phyloP scores from a whole-genome alignment of 768 basidiomycete species.

The Russula sp. region DNA sequence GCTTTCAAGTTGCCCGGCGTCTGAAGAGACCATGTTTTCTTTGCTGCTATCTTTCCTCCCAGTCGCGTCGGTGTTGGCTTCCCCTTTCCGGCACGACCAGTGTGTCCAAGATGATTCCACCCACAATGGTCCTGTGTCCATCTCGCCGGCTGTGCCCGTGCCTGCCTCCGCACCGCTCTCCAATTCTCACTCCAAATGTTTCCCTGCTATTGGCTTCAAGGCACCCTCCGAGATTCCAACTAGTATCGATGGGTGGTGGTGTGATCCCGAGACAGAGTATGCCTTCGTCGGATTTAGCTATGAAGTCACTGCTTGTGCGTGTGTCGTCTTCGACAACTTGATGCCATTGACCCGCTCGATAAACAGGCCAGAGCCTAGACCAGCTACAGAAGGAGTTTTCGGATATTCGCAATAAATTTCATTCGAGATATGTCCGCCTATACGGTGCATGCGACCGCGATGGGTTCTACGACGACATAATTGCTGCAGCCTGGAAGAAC shows the following conservation, averaged over 20 bases:
- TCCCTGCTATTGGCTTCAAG: slow-evolving; percentile 38
- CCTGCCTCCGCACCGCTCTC: not conserved
- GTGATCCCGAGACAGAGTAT: slow-evolving; percentile 53
- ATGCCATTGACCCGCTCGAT: slow-evolving; percentile 7
- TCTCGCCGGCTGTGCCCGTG: not conserved
- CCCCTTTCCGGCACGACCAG: not conserved
- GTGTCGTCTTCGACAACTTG: not conserved
- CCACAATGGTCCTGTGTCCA: not conserved
- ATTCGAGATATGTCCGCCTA: slow-evolving; percentile 56
- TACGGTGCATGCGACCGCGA: slow-evolving; percentile 36
- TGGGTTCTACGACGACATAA: slow-evolving; percentile 47
- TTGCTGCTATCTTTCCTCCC: not conserved
- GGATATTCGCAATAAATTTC: slow-evolving; percentile 51
- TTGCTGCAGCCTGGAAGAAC: slow-evolving; percentile 62
- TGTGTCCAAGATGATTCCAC: not conserved
- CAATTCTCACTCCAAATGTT: slow-evolving; percentile 24
- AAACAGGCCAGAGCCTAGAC: slow-evolving; percentile 47
- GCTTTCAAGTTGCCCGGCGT: not conserved
- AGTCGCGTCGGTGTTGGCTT: not conserved
- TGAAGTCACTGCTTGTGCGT: slow-evolving; percentile 57
- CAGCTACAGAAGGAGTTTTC: slow-evolving; percentile 49
- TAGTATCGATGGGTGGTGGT: slow-evolving; percentile 39
- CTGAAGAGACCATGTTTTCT: not conserved
- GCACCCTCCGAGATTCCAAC: slow-evolving; percentile 47
- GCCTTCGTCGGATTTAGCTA: slow-evolving; percentile 76